Evolutionary conservation across 1,284 basidiomycete species (phyloP).

Genomic region (Ustilago esculenta): DNA sequence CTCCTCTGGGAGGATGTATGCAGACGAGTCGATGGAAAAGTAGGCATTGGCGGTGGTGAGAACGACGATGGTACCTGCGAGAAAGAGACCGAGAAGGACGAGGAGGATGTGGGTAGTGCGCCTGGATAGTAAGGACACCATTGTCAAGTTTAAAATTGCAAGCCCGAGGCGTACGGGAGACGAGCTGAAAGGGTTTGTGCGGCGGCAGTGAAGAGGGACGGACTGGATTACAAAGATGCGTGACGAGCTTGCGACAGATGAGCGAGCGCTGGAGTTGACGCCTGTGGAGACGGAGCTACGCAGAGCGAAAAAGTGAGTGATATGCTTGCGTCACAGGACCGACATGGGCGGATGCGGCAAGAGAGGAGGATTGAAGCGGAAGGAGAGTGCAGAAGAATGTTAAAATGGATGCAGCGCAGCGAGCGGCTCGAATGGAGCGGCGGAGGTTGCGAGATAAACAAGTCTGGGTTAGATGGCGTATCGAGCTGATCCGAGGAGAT

Average conservation of each 20-base stretch:
- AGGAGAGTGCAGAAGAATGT: neutral
- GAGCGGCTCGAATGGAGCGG: neutral
- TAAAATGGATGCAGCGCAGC: neutral
- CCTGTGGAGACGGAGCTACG: too few relatives aligned
- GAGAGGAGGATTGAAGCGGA: neutral
- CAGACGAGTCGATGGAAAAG: constrained; percentile 75
- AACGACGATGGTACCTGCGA: constrained; percentile 89
- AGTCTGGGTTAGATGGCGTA: too few relatives aligned
- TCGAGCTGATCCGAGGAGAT: too few relatives aligned
- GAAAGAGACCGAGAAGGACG: constrained; percentile 81
- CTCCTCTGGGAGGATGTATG: constrained; percentile 60
- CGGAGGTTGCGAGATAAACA: constrained; percentile 4
- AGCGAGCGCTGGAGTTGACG: too few relatives aligned
- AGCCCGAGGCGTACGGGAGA: too few relatives aligned
- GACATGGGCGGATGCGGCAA: neutral
- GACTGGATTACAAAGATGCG: too few relatives aligned
- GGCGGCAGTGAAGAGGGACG: too few relatives aligned
- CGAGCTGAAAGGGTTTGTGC: too few relatives aligned
- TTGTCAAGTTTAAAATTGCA: too few relatives aligned
- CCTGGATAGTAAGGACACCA: constrained; percentile 51
- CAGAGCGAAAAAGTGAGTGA: neutral
- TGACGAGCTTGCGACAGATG: too few relatives aligned
- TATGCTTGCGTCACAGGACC: neutral
- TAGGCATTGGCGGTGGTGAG: constrained; percentile 90
- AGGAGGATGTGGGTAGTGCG: constrained; percentile 70